Base-by-base conservation (phyloP, 2,329 filamentous ascomycete species). In the Neofusicoccum sp. region DNA sequence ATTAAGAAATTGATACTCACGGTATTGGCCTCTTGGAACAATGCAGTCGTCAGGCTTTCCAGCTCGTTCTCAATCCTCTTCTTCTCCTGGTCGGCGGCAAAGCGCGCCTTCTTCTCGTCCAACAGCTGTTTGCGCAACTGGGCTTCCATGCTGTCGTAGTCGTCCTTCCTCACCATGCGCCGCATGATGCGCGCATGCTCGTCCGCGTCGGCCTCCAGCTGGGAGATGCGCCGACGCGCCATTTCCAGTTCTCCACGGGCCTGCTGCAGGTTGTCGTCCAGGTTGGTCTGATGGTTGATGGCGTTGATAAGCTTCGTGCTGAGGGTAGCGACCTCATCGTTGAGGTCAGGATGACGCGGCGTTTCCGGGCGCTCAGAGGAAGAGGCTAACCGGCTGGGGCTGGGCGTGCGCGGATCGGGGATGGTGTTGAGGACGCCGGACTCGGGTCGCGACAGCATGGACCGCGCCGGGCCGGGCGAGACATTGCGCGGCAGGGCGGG, bases 11-110 rank as follows among this genome's bases (percentile, higher is more conserved):
- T 34, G 38, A 6, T 48, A 72, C 76, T 62, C 72, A 87, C 85
- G 75, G 89, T 93, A 78, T 99, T 98, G 53, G 95, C 95, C 79
- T 99, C 93, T 72, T 98, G 92, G 65, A 99, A 99, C n/a, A 99
- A 82, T 30, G 91, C 92, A 1, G 91, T 87, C 0, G 95, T 98
- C 65, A 99, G 76, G 57, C 86, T 90, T 76, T 98, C 95, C 47
- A 99, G 79, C 75, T 99, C 95, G 67, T 89, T 87, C 73, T 99
- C 95, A 31, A 97, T 96, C 64, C 87, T 87, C 74, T 89, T 90
- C 80, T 95, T 96, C 60, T 91, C 90, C 72, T 75, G 75, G 63
- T 82, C 80, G 11, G 78, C 78, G 6, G 70, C 72, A 7, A 72
- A 71, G 51, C 78, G 68, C 45, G 73, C 71, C 41, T 73, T 71